phyloP scores from a whole-genome alignment of 257 asterid species.

The Rauvolfia tetraphylla region DNA sequence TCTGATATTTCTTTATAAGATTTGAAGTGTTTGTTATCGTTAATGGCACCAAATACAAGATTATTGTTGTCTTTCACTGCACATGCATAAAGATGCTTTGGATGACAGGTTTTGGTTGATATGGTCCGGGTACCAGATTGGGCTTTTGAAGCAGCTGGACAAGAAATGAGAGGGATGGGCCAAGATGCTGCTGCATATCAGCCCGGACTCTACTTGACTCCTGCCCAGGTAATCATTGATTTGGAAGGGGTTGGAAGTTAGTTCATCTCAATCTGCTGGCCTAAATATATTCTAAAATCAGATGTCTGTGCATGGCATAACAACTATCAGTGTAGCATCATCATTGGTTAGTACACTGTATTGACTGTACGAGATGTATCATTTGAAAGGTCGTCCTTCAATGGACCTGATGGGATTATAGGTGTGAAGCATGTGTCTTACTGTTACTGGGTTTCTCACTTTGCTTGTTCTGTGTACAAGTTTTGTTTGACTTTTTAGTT shows the following conservation, averaged over 20 bases:
- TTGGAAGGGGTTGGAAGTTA: too few relatives aligned
- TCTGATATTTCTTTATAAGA: neutral
- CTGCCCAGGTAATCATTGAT: conserved; percentile 70
- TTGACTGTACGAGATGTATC: neutral
- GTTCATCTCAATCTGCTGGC: neutral
- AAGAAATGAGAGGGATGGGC: conserved; percentile 93
- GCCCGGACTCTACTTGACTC: conserved; percentile 87
- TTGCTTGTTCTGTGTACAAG: neutral
- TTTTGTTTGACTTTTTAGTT: neutral
- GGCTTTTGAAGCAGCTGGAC: conserved; percentile 99
- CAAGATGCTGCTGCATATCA: conserved; percentile 86
- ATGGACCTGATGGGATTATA: neutral
- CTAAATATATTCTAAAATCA: neutral
- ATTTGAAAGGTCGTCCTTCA: neutral
- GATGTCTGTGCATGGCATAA: neutral
- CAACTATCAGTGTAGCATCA: neutral
- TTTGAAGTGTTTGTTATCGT: neutral
- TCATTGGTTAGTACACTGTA: neutral
- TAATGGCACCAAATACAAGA: neutral
- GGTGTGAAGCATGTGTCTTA: neutral
- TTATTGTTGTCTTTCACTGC: neutral
- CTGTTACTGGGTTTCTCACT: neutral
- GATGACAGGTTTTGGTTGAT: conserved; percentile 74
- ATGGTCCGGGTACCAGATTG: conserved; percentile 95
- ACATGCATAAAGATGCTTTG: conserved; percentile 14